Base-by-base conservation (phyloP, 1,284 basidiomycete genomes). In the Lignosus rhinocerotis region DNA sequence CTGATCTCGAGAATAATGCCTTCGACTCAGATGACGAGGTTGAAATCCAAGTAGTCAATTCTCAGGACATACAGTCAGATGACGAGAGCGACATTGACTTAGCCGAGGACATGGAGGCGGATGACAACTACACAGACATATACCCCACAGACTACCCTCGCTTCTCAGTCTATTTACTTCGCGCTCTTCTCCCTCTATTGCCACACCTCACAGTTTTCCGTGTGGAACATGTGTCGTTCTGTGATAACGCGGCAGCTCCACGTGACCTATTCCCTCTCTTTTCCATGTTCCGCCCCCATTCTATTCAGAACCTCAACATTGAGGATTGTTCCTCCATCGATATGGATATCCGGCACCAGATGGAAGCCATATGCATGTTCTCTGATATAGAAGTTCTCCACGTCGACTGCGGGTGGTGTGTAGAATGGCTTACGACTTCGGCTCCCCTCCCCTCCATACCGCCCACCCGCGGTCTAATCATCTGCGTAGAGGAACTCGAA, bases 291-390 rank as follows among this genome's bases (percentile, higher is more conserved):
- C 17, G 30, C 9, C 54, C 12, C 8, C 54, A 33, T 5, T 16
- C 41, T 12, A 34, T 56, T 11, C 17, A 30, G 10, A 36, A 17
- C 3, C 34, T 56, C n/a, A 38, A 31, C 43, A 39, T 56, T 43
- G 49, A 51, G 10, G 55, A 44, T 34, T 56, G 55, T n/a, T 51
- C 55, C 31, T 56, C 55, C 2, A 17, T 16, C 1, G 38, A 42
- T 9, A 12, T 30, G 17, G 49, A 56, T 14, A 7, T 51, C 21
- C 19, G 25, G 3, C 49, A 51, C 25, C 19, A 50, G 34, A 36
- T 56, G 19, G 43, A 45, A 11, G 43, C 51, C 14, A 17, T 56
- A 34, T 34, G n/a, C n/a, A 30, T 56, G 49, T 56, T 56, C 55
- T 33, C 49, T 3, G 19, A 12, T 12, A 19, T 56, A 7, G 42